phyloP scores from a whole-genome alignment of 2,329 filamentous ascomycete genomes.

The Aspergillus novofumigatus region DNA sequence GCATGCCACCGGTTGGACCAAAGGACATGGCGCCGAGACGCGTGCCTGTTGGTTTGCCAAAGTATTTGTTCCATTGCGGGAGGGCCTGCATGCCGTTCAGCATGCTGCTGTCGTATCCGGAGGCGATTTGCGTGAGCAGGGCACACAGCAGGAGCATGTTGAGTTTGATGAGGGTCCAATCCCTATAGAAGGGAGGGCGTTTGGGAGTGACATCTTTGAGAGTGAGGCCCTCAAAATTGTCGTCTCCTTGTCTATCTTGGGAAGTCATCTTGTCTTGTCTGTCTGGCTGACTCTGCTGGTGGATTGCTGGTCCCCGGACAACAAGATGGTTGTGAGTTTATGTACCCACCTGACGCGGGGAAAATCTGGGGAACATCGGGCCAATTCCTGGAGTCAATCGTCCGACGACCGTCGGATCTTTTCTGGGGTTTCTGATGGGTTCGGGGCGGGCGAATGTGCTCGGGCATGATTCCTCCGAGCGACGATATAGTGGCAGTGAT shows the following conservation, averaged over 20 bases:
- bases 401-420: neutral
- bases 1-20: slow-evolving; percentile 4
- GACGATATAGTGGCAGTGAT: neutral
- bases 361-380: neutral
- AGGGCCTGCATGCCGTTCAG: slow-evolving; percentile 48
- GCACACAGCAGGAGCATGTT: slow-evolving; percentile 17
- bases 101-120: slow-evolving; percentile 48
- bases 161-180: slow-evolving; percentile 12
- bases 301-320: too few relatives aligned
- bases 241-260: neutral
- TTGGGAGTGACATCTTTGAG: slow-evolving; percentile 11
- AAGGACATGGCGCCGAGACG: slow-evolving; percentile 8
- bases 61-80: slow-evolving; percentile 38
- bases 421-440: neutral
- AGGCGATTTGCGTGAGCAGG: slow-evolving; percentile 31
- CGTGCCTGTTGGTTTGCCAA: slow-evolving; percentile 10
- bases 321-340: too few relatives aligned
- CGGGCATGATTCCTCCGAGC: neutral
- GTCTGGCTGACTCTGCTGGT: too few relatives aligned
- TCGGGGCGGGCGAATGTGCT: neutral
- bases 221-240: slow-evolving; percentile 8
- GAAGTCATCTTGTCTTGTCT: neutral
- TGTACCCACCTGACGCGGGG: neutral
- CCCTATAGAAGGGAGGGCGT: slow-evolving; percentile 8
- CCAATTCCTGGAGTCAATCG: neutral